phyloP scores from a whole-genome alignment of 352 stramenopile species.

The Albugo candida region DNA sequence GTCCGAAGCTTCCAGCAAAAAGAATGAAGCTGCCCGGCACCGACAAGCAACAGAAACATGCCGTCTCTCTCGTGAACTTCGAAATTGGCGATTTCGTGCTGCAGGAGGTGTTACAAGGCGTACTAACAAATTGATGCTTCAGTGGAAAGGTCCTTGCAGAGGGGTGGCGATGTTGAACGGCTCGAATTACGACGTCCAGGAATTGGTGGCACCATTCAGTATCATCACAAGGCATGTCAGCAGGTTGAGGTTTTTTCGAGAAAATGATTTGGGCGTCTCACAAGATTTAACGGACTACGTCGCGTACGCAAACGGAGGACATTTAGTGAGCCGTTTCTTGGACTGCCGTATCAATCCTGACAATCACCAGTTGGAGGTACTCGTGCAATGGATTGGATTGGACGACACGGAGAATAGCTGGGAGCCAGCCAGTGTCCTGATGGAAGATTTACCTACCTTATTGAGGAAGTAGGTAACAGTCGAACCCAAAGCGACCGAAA shows the following conservation, averaged over 20 bases:
- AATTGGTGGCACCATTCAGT: no score
- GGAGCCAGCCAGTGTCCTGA: conserved; percentile 5
- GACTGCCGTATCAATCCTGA: conserved; percentile 3
- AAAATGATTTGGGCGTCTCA: conserved; percentile 1
- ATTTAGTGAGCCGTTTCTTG: no score
- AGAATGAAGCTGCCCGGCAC: background rate
- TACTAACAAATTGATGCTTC: conserved; percentile 2
- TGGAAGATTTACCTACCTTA: conserved; percentile 8
- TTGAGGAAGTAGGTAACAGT: no score
- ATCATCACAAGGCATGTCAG: no score
- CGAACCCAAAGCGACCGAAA: no score
- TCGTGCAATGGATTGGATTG: conserved; percentile 11
- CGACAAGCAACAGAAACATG: background rate
- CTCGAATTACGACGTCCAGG: background rate
- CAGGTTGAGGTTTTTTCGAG: conserved; percentile 1
- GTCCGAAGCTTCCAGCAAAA: background rate
- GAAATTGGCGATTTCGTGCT: conserved; percentile 2
- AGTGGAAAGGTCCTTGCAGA: background rate
- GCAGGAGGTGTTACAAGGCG: no score
- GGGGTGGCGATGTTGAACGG: conserved; percentile 1
- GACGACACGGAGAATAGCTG: conserved; percentile 10
- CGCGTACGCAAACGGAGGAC: background rate
- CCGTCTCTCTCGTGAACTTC: conserved; percentile 1
- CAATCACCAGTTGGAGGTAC: conserved; percentile 7
- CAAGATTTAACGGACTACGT: conserved; percentile 5